phyloP scores from a whole-genome alignment of 257 asterid species.

The Capsicum chinense region DNA sequence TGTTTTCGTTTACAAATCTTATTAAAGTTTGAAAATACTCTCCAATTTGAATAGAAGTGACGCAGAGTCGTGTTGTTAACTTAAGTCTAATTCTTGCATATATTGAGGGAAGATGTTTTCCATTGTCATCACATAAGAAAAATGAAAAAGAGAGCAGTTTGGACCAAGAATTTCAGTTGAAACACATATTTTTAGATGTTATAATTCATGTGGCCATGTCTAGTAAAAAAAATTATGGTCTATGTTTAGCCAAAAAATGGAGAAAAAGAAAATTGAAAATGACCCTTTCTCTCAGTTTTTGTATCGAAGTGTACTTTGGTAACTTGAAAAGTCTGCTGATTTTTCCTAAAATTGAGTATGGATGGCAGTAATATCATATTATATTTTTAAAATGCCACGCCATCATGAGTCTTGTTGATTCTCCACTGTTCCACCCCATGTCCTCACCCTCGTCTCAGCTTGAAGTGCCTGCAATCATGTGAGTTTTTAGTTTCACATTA shows the following conservation, averaged over 20 bases:
- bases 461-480: constrained; percentile 37
- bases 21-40: background rate
- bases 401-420: constrained; percentile 23
- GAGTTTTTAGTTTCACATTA: background rate
- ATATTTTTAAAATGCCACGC: background rate
- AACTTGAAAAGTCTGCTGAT: background rate
- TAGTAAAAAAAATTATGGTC: background rate
- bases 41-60: background rate
- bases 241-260: background rate
- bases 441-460: constrained; percentile 46
- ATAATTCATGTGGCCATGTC: background rate
- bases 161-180: background rate
- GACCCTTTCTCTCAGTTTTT: background rate
- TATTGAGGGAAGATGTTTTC: background rate
- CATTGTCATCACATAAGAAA: background rate
- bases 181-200: background rate
- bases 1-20: background rate
- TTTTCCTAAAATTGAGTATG: background rate
- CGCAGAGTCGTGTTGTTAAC: background rate
- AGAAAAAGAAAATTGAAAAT: background rate
- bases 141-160: background rate
- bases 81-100: background rate
- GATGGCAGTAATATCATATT: background rate
- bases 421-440: constrained; percentile 36
- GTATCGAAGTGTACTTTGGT: background rate